Conservation (phyloP, 2,329 filamentous ascomycete genomes). For the Hypoxylon sp. region DNA sequence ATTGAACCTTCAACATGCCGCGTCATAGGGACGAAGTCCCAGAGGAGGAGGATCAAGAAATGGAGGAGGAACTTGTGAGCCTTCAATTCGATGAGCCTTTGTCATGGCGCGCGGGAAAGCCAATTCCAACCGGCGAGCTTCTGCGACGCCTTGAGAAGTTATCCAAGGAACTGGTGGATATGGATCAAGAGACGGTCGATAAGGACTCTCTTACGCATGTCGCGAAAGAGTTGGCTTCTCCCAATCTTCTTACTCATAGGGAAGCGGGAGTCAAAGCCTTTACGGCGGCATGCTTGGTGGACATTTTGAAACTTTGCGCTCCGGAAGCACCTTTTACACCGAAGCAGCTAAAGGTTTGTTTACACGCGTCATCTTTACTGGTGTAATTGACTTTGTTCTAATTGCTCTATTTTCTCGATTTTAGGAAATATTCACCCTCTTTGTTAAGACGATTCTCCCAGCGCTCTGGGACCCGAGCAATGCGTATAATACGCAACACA, state of each 20-base stretch:
- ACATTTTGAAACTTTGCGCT: constrained; percentile 92
- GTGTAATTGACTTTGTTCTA: constrained; percentile 36
- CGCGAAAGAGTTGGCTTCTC: constrained; percentile 85
- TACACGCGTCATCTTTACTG: constrained; percentile 3
- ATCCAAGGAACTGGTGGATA: constrained; percentile 83
- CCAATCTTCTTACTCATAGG: constrained; percentile 89
- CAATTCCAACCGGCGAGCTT: constrained; percentile 87
- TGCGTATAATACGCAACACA: constrained; percentile 92
- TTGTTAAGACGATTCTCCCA: constrained; percentile 86
- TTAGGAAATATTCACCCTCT: constrained; percentile 93
- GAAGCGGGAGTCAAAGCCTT: constrained; percentile 94
- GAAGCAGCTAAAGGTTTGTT: constrained; percentile 86
- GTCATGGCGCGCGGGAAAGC: constrained; percentile 91
- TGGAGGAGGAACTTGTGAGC: constrained; percentile 59
- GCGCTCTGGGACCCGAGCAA: constrained; percentile 88
- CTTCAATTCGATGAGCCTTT: constrained; percentile 89
- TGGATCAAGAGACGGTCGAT: constrained; percentile 90
- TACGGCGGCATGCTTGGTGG: constrained; percentile 89
- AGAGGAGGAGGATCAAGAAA: constrained; percentile 59
- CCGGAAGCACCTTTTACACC: constrained; percentile 95
- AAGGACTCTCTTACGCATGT: constrained; percentile 87
- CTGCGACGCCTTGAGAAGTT: constrained; percentile 85
- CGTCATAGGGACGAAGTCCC: constrained; percentile 58
- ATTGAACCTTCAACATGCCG: constrained; percentile 53
- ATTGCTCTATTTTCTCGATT: constrained; percentile 35